Evolutionary conservation across 2,329 filamentous ascomycete genomes (phyloP), one percentile per base, ranked within the genome.

Genomic region (Chaetomium sp.): DNA sequence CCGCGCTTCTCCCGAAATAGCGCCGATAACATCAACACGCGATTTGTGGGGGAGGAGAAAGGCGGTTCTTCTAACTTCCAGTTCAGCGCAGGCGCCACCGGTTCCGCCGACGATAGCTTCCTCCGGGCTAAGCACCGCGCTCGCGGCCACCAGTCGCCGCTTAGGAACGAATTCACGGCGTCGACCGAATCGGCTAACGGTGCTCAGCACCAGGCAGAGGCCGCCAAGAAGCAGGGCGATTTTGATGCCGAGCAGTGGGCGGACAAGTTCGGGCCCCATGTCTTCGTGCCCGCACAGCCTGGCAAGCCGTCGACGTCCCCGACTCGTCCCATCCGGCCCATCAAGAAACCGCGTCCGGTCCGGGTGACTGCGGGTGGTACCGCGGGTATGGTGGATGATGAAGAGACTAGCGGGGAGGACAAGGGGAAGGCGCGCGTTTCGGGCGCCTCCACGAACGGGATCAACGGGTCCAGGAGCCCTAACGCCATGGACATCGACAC

Each of bases 401-500:
- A 77, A 3, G 74, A 73, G 49, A 77, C 72, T 52, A 71, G 69
- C 50, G 74, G 75, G 5, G 75, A 76, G 44, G 74, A 71, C 53
- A 62, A 57, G 64, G 61, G 55, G 59, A 69, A 50, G 49, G 57
- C 42, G 52, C 60, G 6, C 58, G 54, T 27, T 27, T 27, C 50
- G 5, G 48, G 50, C 12, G n/a, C 58, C 59, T 70, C 41, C n/a
- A n/a, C 58, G 59, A 71, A 41, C 68, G 71, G 70, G 58, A 70
- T 45, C 66, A 70, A 54, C 71, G 71, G 59, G 5, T 51, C 58
- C 48, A 59, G 65, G 5, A 82, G 78, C 59, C 79, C 81, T 2
- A 80, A 78, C 55, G 80, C 82, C 11, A 86, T 86, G 83, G 83
- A 86, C 60, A 84, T 86, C 50, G 83, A 86, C 62, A 75, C 59